Percentiles rank a stretch among this genome's conserved stretches.
Evolutionary conservation across 1,284 basidiomycete species (phyloP).

Genomic region (Moesziomyces parantarcticus): DNA sequence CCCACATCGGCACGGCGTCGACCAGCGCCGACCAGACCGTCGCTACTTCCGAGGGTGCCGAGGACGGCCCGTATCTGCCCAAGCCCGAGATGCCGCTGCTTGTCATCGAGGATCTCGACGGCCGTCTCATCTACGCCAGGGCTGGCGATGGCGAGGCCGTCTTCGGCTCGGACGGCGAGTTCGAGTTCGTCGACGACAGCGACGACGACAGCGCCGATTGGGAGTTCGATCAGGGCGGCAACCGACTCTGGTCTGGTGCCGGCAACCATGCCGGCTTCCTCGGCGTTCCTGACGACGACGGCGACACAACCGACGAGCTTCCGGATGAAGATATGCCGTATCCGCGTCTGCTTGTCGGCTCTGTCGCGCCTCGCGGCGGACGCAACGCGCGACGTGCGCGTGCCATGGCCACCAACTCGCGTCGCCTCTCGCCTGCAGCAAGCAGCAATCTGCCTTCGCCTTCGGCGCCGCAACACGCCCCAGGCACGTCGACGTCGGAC

Average conservation of each 20-base stretch:
- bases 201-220: constrained; percentile 60
- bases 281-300: constrained; percentile 55
- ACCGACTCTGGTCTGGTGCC: constrained; percentile 24
- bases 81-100: constrained; percentile 62
- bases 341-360: constrained; percentile 64
- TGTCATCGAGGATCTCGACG: constrained; percentile 67
- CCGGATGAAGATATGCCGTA: constrained; percentile 67
- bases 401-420: constrained; percentile 62
- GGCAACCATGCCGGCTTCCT: constrained; percentile 22
- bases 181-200: constrained; percentile 65
- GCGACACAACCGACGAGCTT: constrained; percentile 67
- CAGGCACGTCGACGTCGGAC: constrained; percentile 11
- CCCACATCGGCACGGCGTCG: constrained; percentile 49
- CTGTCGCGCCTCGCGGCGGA: constrained; percentile 63
- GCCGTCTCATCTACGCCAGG: constrained; percentile 65
- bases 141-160: constrained; percentile 67
- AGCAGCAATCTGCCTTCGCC: constrained; percentile 43
- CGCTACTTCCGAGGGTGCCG: constrained; percentile 14
- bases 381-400: constrained; percentile 62
- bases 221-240: constrained; percentile 43
- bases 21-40: constrained; percentile 8
- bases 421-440: constrained; percentile 53
- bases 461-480: constrained; percentile 18
- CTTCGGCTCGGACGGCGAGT: constrained; percentile 67
- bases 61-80: constrained; percentile 12